Base-by-base conservation (phyloP, 2,329 filamentous ascomycete species). In the Fusarium subglutinans region DNA sequence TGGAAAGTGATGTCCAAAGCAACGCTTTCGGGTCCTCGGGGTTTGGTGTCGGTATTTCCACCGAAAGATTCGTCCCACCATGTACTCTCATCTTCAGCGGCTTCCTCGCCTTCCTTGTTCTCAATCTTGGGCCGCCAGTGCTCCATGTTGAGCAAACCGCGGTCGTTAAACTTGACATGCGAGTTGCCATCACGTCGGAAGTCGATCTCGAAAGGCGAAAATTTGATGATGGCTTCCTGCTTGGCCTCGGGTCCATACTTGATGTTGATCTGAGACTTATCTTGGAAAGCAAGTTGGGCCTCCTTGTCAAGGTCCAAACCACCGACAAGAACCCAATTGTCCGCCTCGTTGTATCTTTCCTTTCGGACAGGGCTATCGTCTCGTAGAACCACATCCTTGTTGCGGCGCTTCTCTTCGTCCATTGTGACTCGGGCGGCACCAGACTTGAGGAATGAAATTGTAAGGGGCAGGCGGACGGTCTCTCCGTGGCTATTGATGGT, bases 61-160 rank as follows among this genome's bases (percentile, higher is more conserved):
- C 96, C 96, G 82, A 99, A 99, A 1, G 89, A 90, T 85, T 99
- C 96, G 12, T 99, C 96, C 96, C 96, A 99, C 94, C 95, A 98
- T 8, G 95, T 98, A 83, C 92, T 93, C 80, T 98, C 93, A 74
- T 96, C 93, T 73, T 93, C 90, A 20, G 86, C 87, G 17, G 82
- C 81, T 18, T 91, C 90, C 70, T 87, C 86, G 74, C 89, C 90
- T 73, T 87, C 85, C 14, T 83, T 80, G 76, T 87, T 85, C 47
- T 98, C 95, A 22, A 94, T 84, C 88, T 98, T 97, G 48, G 92
- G 88, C 69, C 96, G 88, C 96, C 96, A 99, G 81, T 99, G 96
- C 82, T 99, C 96, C 81, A 98, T 84, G 79, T 98, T 99, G 82
- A 99, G 82, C 72, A 97, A 85, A 2, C 96, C 96, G n/a, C 92